phyloP scores from a whole-genome alignment of 2,329 filamentous ascomycete species.

The Helicocarpus griseus region DNA sequence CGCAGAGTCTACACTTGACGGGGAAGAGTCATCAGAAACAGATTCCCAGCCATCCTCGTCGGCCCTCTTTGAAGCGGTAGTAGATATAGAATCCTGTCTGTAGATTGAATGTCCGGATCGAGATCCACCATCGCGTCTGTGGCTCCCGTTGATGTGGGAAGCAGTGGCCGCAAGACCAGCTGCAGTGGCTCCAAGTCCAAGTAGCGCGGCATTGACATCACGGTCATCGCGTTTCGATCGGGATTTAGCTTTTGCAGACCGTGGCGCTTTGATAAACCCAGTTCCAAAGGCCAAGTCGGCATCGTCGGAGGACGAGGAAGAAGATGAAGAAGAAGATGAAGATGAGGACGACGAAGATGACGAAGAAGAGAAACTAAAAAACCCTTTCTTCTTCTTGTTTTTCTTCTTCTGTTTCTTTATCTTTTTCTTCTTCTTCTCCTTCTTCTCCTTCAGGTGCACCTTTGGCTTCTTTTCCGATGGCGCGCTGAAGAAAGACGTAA shows the following conservation, averaged over 20 bases:
- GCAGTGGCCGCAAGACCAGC: slow-evolving; percentile 36
- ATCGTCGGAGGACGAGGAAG: slow-evolving; percentile 58
- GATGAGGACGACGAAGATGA: slow-evolving; percentile 20
- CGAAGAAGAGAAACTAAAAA: slow-evolving; percentile 41
- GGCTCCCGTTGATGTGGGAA: slow-evolving; percentile 23
- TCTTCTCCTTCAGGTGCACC: slow-evolving; percentile 27
- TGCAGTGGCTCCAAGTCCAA: slow-evolving; percentile 40
- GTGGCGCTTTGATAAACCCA: slow-evolving; percentile 35
- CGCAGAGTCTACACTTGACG: slow-evolving; percentile 44
- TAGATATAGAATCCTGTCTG: slow-evolving; percentile 5
- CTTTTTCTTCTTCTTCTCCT: slow-evolving; percentile 29
- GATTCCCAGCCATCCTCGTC: slow-evolving; percentile 52
- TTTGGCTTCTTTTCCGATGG: slow-evolving; percentile 44
- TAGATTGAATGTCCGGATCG: slow-evolving; percentile 20
- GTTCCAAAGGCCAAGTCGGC: slow-evolving; percentile 59
- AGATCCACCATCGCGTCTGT: slow-evolving; percentile 25
- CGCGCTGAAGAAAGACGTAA: slow-evolving; percentile 55
- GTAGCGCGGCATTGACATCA: slow-evolving; percentile 37
- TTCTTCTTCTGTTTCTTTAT: slow-evolving; percentile 38
- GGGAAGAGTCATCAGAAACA: slow-evolving; percentile 45
- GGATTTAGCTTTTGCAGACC: slow-evolving; percentile 25
- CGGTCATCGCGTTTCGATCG: slow-evolving; percentile 19
- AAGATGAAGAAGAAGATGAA: slow-evolving; percentile 34
- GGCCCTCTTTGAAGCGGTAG: slow-evolving; percentile 18
- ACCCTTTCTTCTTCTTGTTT: slow-evolving; percentile 34